These are phyloP conservation scores for Neoboletus subvelutipes DNA, from an alignment of 768 basidiomycete species.

Conservation along the genomic window DNA sequence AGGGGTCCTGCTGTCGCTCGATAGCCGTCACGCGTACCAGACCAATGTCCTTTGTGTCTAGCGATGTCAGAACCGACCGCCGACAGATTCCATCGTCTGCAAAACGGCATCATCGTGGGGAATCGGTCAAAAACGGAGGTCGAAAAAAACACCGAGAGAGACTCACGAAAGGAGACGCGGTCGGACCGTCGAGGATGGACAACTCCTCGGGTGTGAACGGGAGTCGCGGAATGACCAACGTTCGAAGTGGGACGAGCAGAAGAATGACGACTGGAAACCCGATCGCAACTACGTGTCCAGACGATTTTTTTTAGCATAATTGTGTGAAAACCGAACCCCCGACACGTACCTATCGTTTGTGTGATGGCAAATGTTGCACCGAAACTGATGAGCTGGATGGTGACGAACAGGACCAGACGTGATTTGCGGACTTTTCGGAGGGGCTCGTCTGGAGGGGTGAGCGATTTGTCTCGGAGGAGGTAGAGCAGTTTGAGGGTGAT, in stretches of 20 bases:
- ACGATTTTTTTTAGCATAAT: neutral
- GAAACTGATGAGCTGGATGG: slow-evolving; percentile 78
- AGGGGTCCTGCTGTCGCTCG: neutral
- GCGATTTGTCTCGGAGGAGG: slow-evolving; percentile 66
- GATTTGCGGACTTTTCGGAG: slow-evolving; percentile 72
- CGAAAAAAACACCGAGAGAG: neutral
- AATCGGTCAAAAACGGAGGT: too few species aligned
- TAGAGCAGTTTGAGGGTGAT: slow-evolving; percentile 81
- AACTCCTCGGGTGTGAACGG: slow-evolving; percentile 79
- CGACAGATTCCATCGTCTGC: slow-evolving; percentile 47
- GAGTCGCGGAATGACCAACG: slow-evolving; percentile 67
- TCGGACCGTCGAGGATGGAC: slow-evolving; percentile 82
- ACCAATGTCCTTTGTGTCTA: neutral
- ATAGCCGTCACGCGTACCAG: neutral
- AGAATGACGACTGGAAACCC: slow-evolving; percentile 90
- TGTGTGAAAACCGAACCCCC: neutral
- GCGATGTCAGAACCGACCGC: slow-evolving; percentile 27
- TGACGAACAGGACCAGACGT: slow-evolving; percentile 68
- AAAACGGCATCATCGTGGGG: neutral
- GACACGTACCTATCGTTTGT: slow-evolving; percentile 72
- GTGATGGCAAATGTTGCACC: slow-evolving; percentile 88
- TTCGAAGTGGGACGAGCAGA: slow-evolving; percentile 74
- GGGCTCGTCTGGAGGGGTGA: slow-evolving; percentile 67
- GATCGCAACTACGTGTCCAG: slow-evolving; percentile 61
- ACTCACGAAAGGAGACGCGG: slow-evolving; percentile 84